These are phyloP conservation scores for Hibiscus tridactylites DNA, from an alignment of 345 rosid species.

Conservation along the genomic window DNA sequence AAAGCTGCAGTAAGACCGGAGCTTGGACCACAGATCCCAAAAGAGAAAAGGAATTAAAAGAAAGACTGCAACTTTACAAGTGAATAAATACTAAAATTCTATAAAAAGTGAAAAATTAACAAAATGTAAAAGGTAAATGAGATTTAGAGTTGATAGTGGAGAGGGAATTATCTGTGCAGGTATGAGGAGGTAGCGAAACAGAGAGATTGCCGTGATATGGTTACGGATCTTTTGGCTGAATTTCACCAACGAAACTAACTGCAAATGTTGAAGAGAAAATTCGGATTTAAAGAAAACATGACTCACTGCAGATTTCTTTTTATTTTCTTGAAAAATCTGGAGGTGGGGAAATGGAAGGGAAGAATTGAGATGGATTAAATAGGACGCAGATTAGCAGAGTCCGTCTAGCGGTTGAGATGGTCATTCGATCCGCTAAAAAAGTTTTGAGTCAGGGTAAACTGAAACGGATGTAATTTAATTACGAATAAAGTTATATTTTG, in stretches of 20 bases:
- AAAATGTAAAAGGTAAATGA: not conserved
- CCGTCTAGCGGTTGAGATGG: slow-evolving; percentile 2
- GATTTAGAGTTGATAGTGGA: not conserved
- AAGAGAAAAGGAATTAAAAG: not conserved
- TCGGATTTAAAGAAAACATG: not conserved
- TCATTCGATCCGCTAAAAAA: too few species aligned
- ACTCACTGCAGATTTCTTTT: not conserved
- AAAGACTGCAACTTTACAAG: not conserved
- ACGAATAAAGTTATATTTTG: too few species aligned
- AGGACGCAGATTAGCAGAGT: slow-evolving; percentile 19
- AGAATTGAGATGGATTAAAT: not conserved
- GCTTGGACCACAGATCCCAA: not conserved
- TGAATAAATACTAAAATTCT: not conserved
- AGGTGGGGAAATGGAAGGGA: not conserved
- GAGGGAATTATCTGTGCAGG: not conserved
- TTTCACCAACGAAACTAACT: too few species aligned
- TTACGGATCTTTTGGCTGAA: slow-evolving; percentile 2
- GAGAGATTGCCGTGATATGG: not conserved
- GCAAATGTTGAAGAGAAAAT: not conserved
- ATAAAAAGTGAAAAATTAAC: not conserved
- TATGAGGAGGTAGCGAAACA: not conserved
- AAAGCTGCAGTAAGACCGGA: not conserved
- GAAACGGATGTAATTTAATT: too few species aligned
- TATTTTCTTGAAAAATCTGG: not conserved
- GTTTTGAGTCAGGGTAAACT: too few species aligned